phyloP scores from a whole-genome alignment of 495 filamentous ascomycete genomes.

The Hypomontagnella monticulosa region DNA sequence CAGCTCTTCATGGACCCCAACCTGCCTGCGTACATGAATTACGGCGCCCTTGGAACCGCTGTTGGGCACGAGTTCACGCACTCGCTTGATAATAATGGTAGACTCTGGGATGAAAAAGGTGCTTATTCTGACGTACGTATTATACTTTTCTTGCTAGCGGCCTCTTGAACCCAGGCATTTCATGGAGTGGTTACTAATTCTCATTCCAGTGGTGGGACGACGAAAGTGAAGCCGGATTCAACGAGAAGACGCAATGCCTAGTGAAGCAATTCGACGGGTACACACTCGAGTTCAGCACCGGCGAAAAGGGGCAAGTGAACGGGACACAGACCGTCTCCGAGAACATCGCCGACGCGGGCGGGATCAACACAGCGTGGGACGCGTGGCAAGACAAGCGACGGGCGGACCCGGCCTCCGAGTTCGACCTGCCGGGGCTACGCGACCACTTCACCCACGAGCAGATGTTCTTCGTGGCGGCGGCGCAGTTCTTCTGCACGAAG shows the following conservation, averaged over 20 bases:
- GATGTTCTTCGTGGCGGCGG: conserved; percentile 70
- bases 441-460: conserved; percentile 68
- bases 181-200: too few species aligned
- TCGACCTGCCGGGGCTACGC: conserved; percentile 63
- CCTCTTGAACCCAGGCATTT: too few species aligned
- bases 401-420: conserved; percentile 52
- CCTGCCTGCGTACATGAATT: conserved; percentile 68
- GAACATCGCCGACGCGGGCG: conserved; percentile 75
- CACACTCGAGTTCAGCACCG: conserved; percentile 58
- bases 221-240: conserved; percentile 62
- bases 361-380: conserved; percentile 66
- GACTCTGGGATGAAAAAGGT: conserved; percentile 69
- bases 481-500: conserved; percentile 65
- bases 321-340: conserved; percentile 70
- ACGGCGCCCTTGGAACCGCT: conserved; percentile 70
- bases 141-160: too few species aligned
- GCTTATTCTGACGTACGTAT: conserved; percentile 60
- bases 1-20: conserved; percentile 65
- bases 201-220: conserved; percentile 65
- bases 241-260: conserved; percentile 69
- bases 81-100: conserved; percentile 71
- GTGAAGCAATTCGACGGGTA: conserved; percentile 70
- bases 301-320: conserved; percentile 65
- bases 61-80: conserved; percentile 75
- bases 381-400: conserved; percentile 67